phyloP scores from a whole-genome alignment of 768 basidiomycete species.

The button mushroom (Agaricus bisporus) region DNA sequence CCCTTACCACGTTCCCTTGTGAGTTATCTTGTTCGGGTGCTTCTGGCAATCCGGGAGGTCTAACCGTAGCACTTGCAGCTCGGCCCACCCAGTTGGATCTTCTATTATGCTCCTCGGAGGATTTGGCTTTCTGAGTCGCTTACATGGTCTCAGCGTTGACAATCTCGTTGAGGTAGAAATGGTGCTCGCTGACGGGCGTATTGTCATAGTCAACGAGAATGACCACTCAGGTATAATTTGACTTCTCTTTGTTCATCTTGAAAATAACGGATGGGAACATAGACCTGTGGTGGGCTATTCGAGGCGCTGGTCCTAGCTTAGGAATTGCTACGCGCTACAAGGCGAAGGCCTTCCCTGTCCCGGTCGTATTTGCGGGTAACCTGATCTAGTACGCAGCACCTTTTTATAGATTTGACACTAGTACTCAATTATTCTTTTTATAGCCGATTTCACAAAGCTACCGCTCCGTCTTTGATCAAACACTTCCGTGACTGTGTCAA shows the following conservation, averaged over 20 bases:
- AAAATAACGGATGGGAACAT: not conserved
- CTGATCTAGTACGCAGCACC: constrained; percentile 70
- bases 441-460: constrained; percentile 79
- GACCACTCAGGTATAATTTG: constrained; percentile 55
- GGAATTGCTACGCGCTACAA: constrained; percentile 89
- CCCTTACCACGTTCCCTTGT: constrained; percentile 82
- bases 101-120: constrained; percentile 82
- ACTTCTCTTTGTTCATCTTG: not conserved
- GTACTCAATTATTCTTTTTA: constrained; percentile 9
- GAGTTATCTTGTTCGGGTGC: constrained; percentile 21
- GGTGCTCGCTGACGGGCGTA: constrained; percentile 85
- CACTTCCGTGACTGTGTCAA: constrained; percentile 95
- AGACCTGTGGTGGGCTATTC: constrained; percentile 88
- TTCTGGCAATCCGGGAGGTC: not conserved
- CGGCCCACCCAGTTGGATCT: constrained; percentile 76
- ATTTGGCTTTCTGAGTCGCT: constrained; percentile 80
- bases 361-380: constrained; percentile 89
- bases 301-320: constrained; percentile 78
- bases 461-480: constrained; percentile 80
- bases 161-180: constrained; percentile 89
- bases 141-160: constrained; percentile 84
- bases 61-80: constrained; percentile 30
- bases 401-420: not conserved
- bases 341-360: constrained; percentile 82
- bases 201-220: constrained; percentile 68